phyloP scores from a whole-genome alignment of 2,329 filamentous ascomycete genomes.

The Cladosporium velox region DNA sequence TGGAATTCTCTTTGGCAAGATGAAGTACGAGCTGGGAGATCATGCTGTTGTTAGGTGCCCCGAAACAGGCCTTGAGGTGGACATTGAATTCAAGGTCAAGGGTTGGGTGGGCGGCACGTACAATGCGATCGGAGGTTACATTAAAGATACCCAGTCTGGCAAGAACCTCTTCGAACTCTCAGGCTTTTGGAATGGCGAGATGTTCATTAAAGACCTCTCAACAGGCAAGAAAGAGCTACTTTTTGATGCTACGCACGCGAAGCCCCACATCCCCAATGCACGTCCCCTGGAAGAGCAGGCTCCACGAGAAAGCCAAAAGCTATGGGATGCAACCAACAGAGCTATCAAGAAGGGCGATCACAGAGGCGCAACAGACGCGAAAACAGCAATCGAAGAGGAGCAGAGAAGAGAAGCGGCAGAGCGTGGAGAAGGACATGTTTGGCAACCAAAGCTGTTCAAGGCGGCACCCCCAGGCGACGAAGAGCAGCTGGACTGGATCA shows the following conservation, averaged over 20 bases:
- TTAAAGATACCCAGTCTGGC: slow-evolving; percentile 84
- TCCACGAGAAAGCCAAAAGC: slow-evolving; percentile 82
- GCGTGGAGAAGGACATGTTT: slow-evolving; percentile 77
- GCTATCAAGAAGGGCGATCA: slow-evolving; percentile 87
- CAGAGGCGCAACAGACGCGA: slow-evolving; percentile 86
- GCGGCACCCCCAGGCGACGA: slow-evolving; percentile 63
- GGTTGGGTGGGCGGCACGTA: slow-evolving; percentile 96
- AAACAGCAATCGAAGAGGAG: slow-evolving; percentile 91
- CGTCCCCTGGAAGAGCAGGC: slow-evolving; percentile 83
- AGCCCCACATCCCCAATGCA: slow-evolving; percentile 70
- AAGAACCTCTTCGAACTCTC: slow-evolving; percentile 89
- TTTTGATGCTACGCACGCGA: slow-evolving; percentile 81
- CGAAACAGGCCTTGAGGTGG: slow-evolving; percentile 80
- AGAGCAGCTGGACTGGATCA: slow-evolving; percentile 92
- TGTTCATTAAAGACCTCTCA: slow-evolving; percentile 82
- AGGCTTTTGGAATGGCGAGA: slow-evolving; percentile 91
- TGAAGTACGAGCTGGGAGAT: slow-evolving; percentile 98
- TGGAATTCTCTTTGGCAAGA: slow-evolving; percentile 95
- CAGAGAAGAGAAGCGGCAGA: slow-evolving; percentile 86
- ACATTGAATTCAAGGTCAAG: slow-evolving; percentile 98
- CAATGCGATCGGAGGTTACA: slow-evolving; percentile 89
- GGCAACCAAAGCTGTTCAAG: slow-evolving; percentile 85
- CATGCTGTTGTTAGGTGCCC: slow-evolving; percentile 92
- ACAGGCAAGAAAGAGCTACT: slow-evolving; percentile 86
- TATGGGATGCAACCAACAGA: slow-evolving; percentile 80